Base-by-base conservation (phyloP, 2,329 filamentous ascomycete species). In the Talaromyces sp. region DNA sequence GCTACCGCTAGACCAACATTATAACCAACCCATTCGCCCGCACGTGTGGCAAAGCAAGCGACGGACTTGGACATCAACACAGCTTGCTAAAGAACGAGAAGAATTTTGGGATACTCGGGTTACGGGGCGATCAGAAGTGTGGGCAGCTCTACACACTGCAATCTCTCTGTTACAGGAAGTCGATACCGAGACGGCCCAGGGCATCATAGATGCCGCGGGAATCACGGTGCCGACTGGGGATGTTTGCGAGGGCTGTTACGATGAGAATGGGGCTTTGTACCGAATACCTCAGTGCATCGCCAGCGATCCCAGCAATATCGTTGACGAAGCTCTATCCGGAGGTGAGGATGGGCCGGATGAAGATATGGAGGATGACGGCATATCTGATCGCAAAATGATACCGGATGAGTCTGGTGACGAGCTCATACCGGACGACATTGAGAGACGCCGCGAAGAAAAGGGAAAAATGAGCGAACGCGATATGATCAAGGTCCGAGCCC, bases 31-130 rank as follows among this genome's bases (percentile, higher is more conserved):
- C 1, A 77, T 92, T 43, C 83, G 83, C 51, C 81, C 80, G 0
- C 88, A 89, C 66, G 76, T 82, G 58, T 92, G 89, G 89, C 78
- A 78, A 12, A 85, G 87, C 60, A 82, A 81, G 63, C 80, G 81
- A 57, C 84, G 84, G 21, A 74, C 77, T 17, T 95, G 90, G 90
- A 92, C 89, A 0, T 85, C 83, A n/a, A 70, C 76, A 17, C 79
- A 88, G 57, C 79, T 96, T 2, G 84, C 86, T 61, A 81, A 81
- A 32, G 90, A 96, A 75, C 84, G 93, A 54, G 78, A 77, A 54
- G 91, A 91, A 63, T 97, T 95, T 80, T 97, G 96, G 74, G 92
- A 97, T 63, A 97, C 92, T 1, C 81, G 91, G 53, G 90, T 95
- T 17, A 89, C 88, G 0, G 91, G 91, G 2, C 82, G 85, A 3